Percentiles rank a stretch among this genome's conserved stretches.
Evolutionary conservation across 164 flowering plant species (phyloP).

Genomic region (Litsea cubeba): DNA sequence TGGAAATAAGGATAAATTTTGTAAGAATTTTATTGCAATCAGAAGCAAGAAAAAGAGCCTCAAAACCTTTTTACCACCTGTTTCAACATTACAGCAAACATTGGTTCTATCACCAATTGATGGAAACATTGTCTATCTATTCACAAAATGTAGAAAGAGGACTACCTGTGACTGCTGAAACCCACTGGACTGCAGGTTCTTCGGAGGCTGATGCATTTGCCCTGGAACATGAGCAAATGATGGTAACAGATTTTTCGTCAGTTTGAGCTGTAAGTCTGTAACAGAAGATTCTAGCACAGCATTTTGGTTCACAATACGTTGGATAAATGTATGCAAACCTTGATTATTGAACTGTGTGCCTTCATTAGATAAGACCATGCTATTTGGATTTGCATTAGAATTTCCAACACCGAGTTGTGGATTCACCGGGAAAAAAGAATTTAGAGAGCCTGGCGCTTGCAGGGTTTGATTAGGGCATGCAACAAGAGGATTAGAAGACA

Average conservation of each 20-base stretch:
- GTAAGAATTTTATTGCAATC: too few species aligned
- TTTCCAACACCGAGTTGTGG: neutral
- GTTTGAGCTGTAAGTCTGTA: neutral
- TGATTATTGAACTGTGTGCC: conserved; percentile 2
- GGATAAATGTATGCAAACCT: neutral
- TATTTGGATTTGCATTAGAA: conserved; percentile 2
- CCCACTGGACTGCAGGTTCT: neutral
- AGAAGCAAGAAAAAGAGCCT: too few species aligned
- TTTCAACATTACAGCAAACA: neutral
- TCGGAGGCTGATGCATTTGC: neutral
- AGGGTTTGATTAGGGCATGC: neutral
- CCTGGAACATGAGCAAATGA: neutral
- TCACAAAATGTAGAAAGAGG: neutral
- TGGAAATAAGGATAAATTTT: neutral
- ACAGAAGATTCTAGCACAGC: neutral
- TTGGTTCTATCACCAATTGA: neutral
- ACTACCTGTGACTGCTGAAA: neutral
- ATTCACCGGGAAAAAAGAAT: neutral
- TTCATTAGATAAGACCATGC: neutral
- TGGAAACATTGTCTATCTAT: neutral
- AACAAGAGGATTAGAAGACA: neutral
- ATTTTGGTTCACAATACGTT: neutral
- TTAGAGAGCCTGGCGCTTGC: neutral
- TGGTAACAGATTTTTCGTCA: neutral
- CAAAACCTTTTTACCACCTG: neutral